Evolutionary conservation across 169 alveolate species (phyloP), one percentile per base, ranked within the genome.

Genomic region (Eimeria brunetti): DNA sequence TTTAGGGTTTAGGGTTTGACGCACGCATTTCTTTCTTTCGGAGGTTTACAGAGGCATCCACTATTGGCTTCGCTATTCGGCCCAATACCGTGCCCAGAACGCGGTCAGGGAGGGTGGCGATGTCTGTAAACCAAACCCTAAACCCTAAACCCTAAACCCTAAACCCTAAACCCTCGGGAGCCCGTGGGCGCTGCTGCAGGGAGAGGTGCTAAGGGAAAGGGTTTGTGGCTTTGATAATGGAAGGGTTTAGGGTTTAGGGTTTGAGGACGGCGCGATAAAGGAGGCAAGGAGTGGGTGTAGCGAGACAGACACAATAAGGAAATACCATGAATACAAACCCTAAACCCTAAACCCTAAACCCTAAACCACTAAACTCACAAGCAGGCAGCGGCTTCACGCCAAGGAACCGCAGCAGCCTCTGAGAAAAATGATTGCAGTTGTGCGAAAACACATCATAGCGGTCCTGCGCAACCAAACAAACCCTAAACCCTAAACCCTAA

Each of bases 391-490:
- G 88, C 27, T 78, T 78, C 4, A 44, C 88, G 1, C 88, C 62
- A 46, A 88, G 86, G 41, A 88, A 88, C 4, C 94, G 94, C 36
- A 88, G 75, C 3, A 88, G 53, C 44, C 76, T 33, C 46, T 88
- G 22, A 9, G 94, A 88, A 51, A 88, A 88, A 69, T 88, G 94
- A 30, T 88, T 88, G 86, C 94, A 88, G 86, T 88, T 88, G 75
- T 88, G 94, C 58, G 9, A 20, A 36, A 88, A 88, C 56, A 88
- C 78, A 56, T 88, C 94, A 56, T 88, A 88, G 56, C 78, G 53
- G 38, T 88, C 86, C 94, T 88, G 94, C 9, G 20, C 51, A 16
- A 33, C n/a, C 18, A 6, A 3, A 56, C 64, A 53, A 18, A 84
- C 30, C n/a, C 78, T 24, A 18, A 67, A 18, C 78, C 78, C 78